phyloP scores from a whole-genome alignment of 140 eudicot genomes.

The Cichorium intybus region DNA sequence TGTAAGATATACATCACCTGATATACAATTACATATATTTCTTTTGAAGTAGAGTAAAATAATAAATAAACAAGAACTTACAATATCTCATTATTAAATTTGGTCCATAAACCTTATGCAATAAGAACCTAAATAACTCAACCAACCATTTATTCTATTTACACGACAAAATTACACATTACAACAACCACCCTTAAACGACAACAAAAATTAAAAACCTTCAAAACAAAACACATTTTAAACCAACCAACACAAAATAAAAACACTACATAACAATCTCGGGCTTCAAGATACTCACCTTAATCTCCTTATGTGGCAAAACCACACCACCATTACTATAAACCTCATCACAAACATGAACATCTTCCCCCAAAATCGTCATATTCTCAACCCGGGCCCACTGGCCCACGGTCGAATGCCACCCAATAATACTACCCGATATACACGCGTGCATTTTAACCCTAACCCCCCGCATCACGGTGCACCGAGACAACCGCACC shows the following conservation, averaged over 20 bases:
- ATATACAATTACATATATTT: too few relatives aligned
- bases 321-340: slow-evolving; percentile 97
- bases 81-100: neutral
- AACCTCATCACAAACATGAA: slow-evolving; percentile 89
- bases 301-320: slow-evolving; percentile 97
- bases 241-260: neutral
- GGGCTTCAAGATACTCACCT: slow-evolving; percentile 90
- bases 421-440: slow-evolving; percentile 82
- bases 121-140: slow-evolving; percentile 7
- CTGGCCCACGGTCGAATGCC: slow-evolving; percentile 98
- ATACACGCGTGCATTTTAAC: slow-evolving; percentile 87
- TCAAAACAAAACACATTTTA: neutral
- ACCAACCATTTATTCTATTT: slow-evolving; percentile 21
- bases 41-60: too few relatives aligned
- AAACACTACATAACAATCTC: slow-evolving; percentile 82
- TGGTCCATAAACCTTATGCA: slow-evolving; percentile 2
- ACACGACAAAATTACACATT: slow-evolving; percentile 21
- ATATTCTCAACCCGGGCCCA: slow-evolving; percentile 97
- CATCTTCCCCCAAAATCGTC: slow-evolving; percentile 98
- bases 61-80: neutral
- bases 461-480: slow-evolving; percentile 89
- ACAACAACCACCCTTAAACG: neutral
- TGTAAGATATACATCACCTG: too few relatives aligned
- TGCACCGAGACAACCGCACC: slow-evolving; percentile 87
- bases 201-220: neutral